These are phyloP conservation scores for Caryopteris hybrid DNA, from an alignment of 305 asterid genomes.

Conservation along the genomic window DNA sequence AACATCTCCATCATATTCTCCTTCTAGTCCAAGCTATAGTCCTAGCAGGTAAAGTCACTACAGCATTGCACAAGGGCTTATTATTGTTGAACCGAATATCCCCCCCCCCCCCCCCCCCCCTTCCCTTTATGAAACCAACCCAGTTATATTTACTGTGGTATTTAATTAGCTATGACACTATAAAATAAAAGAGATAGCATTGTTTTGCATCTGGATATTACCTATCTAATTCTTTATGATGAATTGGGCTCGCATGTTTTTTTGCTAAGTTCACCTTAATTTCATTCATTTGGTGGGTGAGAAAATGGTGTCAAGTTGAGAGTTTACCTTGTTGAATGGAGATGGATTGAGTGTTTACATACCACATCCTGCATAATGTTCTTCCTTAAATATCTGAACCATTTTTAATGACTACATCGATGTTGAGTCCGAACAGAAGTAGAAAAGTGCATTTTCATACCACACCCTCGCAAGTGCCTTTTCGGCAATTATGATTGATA, in stretches of 20 bases:
- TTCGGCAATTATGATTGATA: neutral
- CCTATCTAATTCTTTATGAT: neutral
- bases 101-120: neutral
- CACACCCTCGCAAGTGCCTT: neutral
- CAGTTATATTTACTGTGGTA: neutral
- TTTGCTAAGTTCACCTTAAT: neutral
- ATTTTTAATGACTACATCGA: neutral
- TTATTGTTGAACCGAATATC: neutral
- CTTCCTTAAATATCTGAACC: neutral
- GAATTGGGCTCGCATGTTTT: neutral
- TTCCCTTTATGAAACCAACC: neutral
- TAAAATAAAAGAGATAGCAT: too few relatives aligned
- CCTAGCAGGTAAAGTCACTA: slow-evolving; percentile 75
- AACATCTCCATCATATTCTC: slow-evolving; percentile 89
- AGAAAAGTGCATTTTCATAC: neutral
- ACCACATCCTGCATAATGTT: neutral
- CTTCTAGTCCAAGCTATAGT: slow-evolving; percentile 90
- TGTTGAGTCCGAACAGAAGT: neutral
- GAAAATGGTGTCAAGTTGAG: neutral
- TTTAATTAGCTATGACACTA: neutral
- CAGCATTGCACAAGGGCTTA: neutral
- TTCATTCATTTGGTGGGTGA: neutral
- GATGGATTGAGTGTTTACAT: neutral
- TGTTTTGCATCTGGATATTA: neutral
- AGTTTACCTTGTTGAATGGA: neutral